Base-by-base conservation (phyloP, 805 yeast species). In the Pichia membranifaciens region DNA sequence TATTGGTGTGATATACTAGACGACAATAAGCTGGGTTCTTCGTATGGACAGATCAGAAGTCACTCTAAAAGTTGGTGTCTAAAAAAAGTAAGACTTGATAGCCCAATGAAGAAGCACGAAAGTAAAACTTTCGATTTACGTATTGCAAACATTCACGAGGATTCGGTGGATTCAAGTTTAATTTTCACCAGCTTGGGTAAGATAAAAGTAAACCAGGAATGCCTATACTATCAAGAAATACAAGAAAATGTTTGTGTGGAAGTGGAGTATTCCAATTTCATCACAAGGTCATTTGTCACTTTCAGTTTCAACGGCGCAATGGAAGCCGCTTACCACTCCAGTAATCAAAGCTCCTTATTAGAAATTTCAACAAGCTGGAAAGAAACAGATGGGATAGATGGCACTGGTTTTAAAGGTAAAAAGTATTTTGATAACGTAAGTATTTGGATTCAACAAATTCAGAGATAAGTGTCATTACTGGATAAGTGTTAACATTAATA, bases 301-400 rank as follows among this genome's bases (percentile, higher is more conserved):
- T 50, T 39, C 20, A 44, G 50, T 36, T n/a, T 51, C 3, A 51
- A 51, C 31, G 35, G 29, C 15, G 32, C 21, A 8, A 31, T 51
- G 23, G 53, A 51, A 34, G 18, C 37, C 7, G 36, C 13, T 7
- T 2, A 16, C 44, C 2, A n/a, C n/a, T 22, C 33, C 32, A 13
- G 28, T 16, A 20, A 15, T 16, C 4, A 22, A 8, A 12, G 29
- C 29, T 25, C 10, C 7, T 10, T 25, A 25, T 1, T n/a, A 17
- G 4, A 16, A 23, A 17, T 3, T 22, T 8, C 16, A 6, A 7
- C 5, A 34, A 5, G 36, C 3, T 79, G 82, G 82, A 67, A 69
- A 2, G 72, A 76, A 0, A 66, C 83, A 54, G 95, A 86, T 62
- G 95, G 95, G 0, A 72, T 71, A 48, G 73, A 74, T 52, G 95